Base-by-base conservation (phyloP, 75 land plant species). In the Picea sitchensis region DNA sequence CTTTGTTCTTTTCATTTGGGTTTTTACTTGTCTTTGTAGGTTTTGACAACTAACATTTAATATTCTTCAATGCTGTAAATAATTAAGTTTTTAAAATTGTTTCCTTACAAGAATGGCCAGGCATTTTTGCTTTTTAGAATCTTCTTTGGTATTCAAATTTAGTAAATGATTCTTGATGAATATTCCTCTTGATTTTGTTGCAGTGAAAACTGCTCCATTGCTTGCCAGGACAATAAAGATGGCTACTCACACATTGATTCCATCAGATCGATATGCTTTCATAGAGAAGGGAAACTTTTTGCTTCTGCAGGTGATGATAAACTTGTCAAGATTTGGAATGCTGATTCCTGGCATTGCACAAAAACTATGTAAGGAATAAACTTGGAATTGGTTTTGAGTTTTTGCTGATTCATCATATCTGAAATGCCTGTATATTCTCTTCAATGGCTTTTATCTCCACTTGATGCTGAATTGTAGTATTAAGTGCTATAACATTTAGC, bases 301-400 rank as follows among this genome's bases (percentile, higher is more conserved):
- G 95, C 86, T 21, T 94, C 98, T 56, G 95, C 92, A 77, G 99
- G 99, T 12, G 99, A 96, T 86, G 99, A 96, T 77, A 96, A 96
- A 79, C 81, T 88, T 38, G 98, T 96, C 64, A 97, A 97, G 67
- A 81, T 94, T 15, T 97, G 98, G 99, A 65, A 79, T 21, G 74
- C 91, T 17, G 82, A 83, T 77, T 80, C 90, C 3, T 94, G 98
- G 98, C 78, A 63, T 14, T 94, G 98, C 85, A 74, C 89, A 36
- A 58, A 79, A 76, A 88, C 92, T 59, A 87, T 91, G 93, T 94
- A 89, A 82, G 93, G 78, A 32, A 74, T 30, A 32, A 58, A 34
- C 31, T 57, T 51, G 41, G 8, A 76, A 38, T 51, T 73, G 32
- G 17, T 78, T 79, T n/a, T n/a, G 23, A 30, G 14, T 78, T 68